Base-by-base conservation (phyloP, 2,329 filamentous ascomycete genomes). In the Xylaria polymorpha region DNA sequence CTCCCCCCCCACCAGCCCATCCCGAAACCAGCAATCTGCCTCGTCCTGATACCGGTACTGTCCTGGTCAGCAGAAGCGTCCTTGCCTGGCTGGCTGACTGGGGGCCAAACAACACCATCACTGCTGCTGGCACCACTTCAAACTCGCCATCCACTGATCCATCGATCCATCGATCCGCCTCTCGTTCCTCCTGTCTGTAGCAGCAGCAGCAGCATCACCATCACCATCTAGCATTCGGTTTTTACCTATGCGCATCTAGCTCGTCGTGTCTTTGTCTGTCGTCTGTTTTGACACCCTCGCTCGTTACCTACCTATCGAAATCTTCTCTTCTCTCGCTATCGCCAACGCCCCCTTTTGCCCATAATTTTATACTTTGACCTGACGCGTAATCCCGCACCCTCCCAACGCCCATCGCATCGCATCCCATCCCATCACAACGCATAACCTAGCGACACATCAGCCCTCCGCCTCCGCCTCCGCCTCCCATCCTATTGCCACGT, bases 311-410 rank as follows among this genome's bases (percentile, higher is more conserved):
- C 60, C 58, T 61, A 60, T 64, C 55, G 32, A 61, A 43, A n/a
- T 15, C 20, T 71, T 71, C 69, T 25, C 60, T 71, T 69, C 69
- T 65, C 46, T 67, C 39, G 56, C 69, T 67, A 25, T 61, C 55
- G 66, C 69, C 57, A 46, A 29, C 29, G 29, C 59, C 63, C 60
- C 67, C 57, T 53, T 69, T 71, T 61, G 57, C 39, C 51, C n/a
- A 61, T 69, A 64, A 63, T 56, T 69, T 63, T 68, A 61, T 64
- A 69, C 66, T 69, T 69, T 59, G 20, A 48, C 61, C 56, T 32
- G 69, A 71, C 69, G 67, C 69, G 69, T 71, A 71, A 71, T 71
- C 69, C 46, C 55, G 50, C 39, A 18, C 37, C 29, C 15, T 44
- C 50, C 39, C 48, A 25, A n/a, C 32, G 18, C 50, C 25, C 4